Conservation (phyloP, 257 asterid genomes). For the Solanum sitiens region DNA sequence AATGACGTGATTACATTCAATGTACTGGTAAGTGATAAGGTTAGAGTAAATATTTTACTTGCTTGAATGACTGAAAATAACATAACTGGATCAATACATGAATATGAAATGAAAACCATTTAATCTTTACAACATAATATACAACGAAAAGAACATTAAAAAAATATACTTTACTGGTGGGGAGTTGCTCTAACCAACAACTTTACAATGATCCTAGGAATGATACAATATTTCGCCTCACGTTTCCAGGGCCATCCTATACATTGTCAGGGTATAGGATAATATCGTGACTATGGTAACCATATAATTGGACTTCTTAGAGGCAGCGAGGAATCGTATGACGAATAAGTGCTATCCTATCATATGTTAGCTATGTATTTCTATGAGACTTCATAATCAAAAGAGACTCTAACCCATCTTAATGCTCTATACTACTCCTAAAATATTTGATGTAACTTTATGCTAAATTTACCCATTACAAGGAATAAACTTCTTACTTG, state of each 20-base stretch:
- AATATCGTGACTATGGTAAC: neutral
- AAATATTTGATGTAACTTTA: neutral
- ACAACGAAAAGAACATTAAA: neutral
- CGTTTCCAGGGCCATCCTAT: neutral
- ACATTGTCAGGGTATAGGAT: neutral
- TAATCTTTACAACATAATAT: neutral
- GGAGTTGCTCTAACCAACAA: no score
- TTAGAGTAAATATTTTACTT: neutral
- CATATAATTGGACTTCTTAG: neutral
- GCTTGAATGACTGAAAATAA: neutral
- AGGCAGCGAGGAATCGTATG: neutral
- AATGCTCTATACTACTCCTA: neutral
- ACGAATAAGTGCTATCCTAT: neutral
- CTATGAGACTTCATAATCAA: neutral
- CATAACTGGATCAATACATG: neutral
- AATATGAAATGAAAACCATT: neutral
- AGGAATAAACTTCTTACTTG: neutral
- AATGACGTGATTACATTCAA: no score
- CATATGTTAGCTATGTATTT: neutral
- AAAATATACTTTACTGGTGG: neutral
- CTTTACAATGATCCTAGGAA: neutral
- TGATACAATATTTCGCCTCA: neutral
- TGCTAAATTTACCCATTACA: neutral
- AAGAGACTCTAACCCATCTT: neutral
- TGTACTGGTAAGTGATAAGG: neutral